Evolutionary conservation across 805 yeast species (phyloP).

Genomic region (Suhomyces vadensis): DNA sequence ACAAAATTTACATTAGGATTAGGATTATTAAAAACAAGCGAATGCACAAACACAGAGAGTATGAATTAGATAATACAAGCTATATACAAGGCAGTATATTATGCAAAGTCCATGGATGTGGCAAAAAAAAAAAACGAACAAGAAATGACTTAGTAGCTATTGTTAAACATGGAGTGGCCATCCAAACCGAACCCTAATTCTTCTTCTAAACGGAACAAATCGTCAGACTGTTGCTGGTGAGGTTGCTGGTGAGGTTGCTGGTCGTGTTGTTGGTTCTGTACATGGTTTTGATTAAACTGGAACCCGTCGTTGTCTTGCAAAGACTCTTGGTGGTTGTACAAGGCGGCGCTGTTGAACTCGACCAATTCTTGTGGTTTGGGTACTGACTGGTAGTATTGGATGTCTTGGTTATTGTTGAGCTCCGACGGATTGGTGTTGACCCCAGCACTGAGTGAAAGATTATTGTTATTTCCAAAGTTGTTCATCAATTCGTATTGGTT

Average conservation of each 20-base stretch:
- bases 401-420: slow-evolving; percentile 19
- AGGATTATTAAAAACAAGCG: no score
- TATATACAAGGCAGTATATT: slow-evolving; percentile 5
- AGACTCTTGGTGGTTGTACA: slow-evolving; percentile 5
- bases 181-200: slow-evolving; percentile 48
- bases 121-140: background rate
- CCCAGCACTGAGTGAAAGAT: slow-evolving; percentile 8
- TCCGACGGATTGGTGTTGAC: slow-evolving; percentile 23
- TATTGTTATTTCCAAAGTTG: slow-evolving; percentile 12
- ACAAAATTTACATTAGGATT: no score
- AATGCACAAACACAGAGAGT: background rate
- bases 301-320: slow-evolving; percentile 1
- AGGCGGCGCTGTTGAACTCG: slow-evolving; percentile 25
- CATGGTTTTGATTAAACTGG: slow-evolving; percentile 6
- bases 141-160: slow-evolving; percentile 2
- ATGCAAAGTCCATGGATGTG: background rate
- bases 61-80: background rate
- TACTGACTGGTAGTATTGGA: slow-evolving; percentile 35
- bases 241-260: slow-evolving; percentile 10
- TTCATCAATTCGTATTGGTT: slow-evolving; percentile 15
- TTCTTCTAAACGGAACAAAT: slow-evolving; percentile 42
- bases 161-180: slow-evolving; percentile 28
- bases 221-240: slow-evolving; percentile 16
- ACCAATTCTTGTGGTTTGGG: slow-evolving; percentile 48
- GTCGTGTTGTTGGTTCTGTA: slow-evolving; percentile 7